Evolutionary conservation across 129 eudicot species (phyloP).

Genomic region (Arctium minus): DNA sequence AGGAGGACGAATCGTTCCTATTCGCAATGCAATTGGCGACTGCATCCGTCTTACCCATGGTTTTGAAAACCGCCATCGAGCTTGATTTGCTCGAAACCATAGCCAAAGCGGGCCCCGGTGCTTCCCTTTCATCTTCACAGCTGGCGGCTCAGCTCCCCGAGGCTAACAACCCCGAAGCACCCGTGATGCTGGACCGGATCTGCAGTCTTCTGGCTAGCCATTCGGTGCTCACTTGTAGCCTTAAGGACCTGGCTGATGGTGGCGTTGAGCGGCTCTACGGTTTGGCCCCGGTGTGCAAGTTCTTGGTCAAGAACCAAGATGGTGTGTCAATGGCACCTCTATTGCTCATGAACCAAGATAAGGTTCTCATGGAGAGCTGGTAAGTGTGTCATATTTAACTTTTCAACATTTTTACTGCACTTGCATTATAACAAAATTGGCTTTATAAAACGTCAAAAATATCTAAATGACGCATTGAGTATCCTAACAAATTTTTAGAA

Average conservation of each 20-base stretch:
- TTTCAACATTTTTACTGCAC: not conserved
- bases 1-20: conserved; percentile 31
- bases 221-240: conserved; percentile 36
- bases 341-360: conserved; percentile 88
- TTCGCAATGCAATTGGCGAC: conserved; percentile 31
- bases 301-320: conserved; percentile 71
- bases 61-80: conserved; percentile 37
- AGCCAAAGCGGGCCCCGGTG: conserved; percentile 31
- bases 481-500: too few species aligned
- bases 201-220: conserved; percentile 36
- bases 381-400: conserved; percentile 4
- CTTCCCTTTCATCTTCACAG: conserved; percentile 22
- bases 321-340: conserved; percentile 79
- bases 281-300: conserved; percentile 78
- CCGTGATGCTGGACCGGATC: conserved; percentile 33
- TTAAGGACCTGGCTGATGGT: conserved; percentile 37
- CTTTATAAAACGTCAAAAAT: too few species aligned
- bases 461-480: too few species aligned
- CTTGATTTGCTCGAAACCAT: conserved; percentile 37
- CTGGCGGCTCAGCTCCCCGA: conserved; percentile 27
- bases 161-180: conserved; percentile 33
- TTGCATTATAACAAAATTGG: too few species aligned
- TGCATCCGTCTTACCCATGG: conserved; percentile 39
- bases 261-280: conserved; percentile 70
- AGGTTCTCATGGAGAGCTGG: conserved; percentile 83